phyloP scores from a whole-genome alignment of 2,329 filamentous ascomycete genomes.

The Hypoxylon sp. region DNA sequence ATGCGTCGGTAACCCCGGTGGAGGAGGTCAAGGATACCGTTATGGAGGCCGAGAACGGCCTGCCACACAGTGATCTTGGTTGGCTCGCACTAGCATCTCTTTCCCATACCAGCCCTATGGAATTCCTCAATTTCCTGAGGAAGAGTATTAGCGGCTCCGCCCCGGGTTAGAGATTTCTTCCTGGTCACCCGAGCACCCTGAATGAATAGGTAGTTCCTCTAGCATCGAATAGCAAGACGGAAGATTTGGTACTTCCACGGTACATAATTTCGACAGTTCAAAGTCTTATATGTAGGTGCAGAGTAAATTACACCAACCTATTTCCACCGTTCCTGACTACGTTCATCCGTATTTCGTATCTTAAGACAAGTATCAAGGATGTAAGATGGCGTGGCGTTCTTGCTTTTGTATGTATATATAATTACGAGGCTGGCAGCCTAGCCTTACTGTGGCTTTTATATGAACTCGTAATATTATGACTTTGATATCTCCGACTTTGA shows the following conservation, averaged over 20 bases:
- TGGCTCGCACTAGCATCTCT: slow-evolving; percentile 25
- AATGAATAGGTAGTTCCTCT: slow-evolving; percentile 15
- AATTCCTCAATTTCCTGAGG: slow-evolving; percentile 18
- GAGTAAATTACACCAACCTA: neutral
- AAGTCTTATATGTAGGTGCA: neutral
- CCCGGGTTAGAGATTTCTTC: slow-evolving; percentile 30
- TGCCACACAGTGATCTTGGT: slow-evolving; percentile 16
- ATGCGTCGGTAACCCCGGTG: slow-evolving; percentile 42
- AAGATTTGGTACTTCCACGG: slow-evolving; percentile 8
- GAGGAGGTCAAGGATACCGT: slow-evolving; percentile 34
- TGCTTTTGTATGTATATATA: slow-evolving; percentile 21
- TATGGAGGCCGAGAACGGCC: slow-evolving; percentile 37
- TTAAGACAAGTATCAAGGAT: neutral
- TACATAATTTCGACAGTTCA: neutral
- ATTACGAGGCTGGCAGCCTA: slow-evolving; percentile 15
- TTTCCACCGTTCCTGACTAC: neutral
- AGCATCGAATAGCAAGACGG: slow-evolving; percentile 27
- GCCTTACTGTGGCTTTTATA: slow-evolving; percentile 9
- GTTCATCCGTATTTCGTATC: neutral
- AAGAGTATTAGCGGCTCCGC: slow-evolving; percentile 26
- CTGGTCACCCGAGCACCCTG: slow-evolving; percentile 35
- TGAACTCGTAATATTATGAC: slow-evolving; percentile 6
- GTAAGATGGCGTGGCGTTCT: slow-evolving; percentile 22
- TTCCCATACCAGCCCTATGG: slow-evolving; percentile 34
- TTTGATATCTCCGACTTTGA: slow-evolving; percentile 16